Conservation (phyloP, 345 rosid species). For the Melaleuca quinquenervia region DNA sequence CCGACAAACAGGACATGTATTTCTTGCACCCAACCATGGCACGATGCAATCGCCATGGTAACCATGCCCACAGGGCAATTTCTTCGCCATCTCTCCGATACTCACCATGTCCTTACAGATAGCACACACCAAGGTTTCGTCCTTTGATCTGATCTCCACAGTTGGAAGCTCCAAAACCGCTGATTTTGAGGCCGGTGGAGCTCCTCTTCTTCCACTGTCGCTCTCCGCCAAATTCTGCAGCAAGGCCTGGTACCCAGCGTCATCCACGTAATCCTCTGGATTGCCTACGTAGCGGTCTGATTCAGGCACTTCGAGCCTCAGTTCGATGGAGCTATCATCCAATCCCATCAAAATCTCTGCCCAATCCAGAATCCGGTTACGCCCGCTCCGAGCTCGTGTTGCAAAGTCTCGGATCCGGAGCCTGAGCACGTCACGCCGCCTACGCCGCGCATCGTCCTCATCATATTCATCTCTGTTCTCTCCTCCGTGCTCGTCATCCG, state of each 20-base stretch:
- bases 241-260: constrained; percentile 54
- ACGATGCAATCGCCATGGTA: constrained; percentile 41
- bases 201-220: constrained; percentile 56
- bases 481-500: constrained; percentile 16
- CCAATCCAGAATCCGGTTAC: constrained; percentile 65
- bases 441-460: constrained; percentile 30
- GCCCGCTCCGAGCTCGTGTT: constrained; percentile 40
- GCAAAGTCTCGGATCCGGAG: constrained; percentile 37
- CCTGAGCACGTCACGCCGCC: constrained; percentile 32
- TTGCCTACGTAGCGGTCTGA: constrained; percentile 39
- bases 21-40: constrained; percentile 41
- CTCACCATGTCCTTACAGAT: constrained; percentile 38
- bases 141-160: constrained; percentile 18
- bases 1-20: constrained; percentile 46
- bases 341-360: constrained; percentile 62
- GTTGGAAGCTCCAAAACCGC: constrained; percentile 29
- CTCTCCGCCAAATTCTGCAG: constrained; percentile 60
- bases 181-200: constrained; percentile 53
- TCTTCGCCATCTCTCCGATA: constrained; percentile 23
- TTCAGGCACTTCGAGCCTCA: constrained; percentile 42
- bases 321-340: constrained; percentile 56
- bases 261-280: constrained; percentile 52
- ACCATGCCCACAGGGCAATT: constrained; percentile 37
- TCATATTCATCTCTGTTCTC: constrained; percentile 11
- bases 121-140: constrained; percentile 26